Conservation (phyloP, 495 filamentous ascomycete species). For the Xylaria acuta region DNA sequence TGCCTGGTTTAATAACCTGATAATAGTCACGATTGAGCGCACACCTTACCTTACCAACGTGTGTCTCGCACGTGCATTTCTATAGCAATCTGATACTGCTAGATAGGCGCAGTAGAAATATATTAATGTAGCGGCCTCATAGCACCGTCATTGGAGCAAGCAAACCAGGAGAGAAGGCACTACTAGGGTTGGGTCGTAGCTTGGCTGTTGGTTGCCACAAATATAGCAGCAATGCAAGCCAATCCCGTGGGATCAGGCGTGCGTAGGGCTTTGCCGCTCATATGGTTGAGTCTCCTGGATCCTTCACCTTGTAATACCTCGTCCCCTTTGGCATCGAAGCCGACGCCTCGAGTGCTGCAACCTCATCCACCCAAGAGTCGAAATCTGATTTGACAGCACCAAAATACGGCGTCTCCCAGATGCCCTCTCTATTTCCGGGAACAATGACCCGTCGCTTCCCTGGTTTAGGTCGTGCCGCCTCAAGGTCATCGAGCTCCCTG, state of each 20-base stretch:
- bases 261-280: background rate
- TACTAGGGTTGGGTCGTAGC: background rate
- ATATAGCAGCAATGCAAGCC: background rate
- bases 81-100: background rate
- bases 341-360: conserved; percentile 18
- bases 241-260: background rate
- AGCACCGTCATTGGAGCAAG: background rate
- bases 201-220: background rate
- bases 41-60: background rate
- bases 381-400: background rate
- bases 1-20: background rate
- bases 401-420: background rate
- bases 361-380: background rate
- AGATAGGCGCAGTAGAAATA: background rate
- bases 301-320: conserved; percentile 11
- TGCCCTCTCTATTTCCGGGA: conserved; percentile 10
- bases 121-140: background rate
- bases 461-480: conserved; percentile 13
- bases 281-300: background rate
- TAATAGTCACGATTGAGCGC: background rate
- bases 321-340: conserved; percentile 22
- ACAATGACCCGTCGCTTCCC: background rate
- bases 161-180: background rate
- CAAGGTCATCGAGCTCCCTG: conserved; percentile 8
- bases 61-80: background rate